Evolutionary conservation across 768 basidiomycete genomes (phyloP), one percentile per base, ranked within the genome.

Genomic region (Boletus subcaerulescens): DNA sequence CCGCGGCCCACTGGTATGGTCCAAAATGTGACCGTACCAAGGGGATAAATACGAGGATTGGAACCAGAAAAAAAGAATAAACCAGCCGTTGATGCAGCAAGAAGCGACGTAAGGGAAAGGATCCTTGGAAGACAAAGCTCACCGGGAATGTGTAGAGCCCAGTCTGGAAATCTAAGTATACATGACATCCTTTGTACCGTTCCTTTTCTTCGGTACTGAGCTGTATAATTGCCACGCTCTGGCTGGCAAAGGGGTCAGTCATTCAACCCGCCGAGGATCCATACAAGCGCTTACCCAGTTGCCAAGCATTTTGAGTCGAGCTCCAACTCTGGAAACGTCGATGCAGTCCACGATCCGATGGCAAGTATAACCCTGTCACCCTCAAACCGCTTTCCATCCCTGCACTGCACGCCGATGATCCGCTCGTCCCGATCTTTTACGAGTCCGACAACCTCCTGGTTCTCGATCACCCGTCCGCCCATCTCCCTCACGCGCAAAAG

Each of bases 111-210:
- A n/a, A 39, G 38, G 15, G 15, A 17, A 39, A 39, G 15, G 38
- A 15, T 36, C 13, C 6, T 12, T 35, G 35, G 14, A 26, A 33
- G 33, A 39, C 11, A 17, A 18, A 26, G 63, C 82, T 60, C 65
- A 91, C 91, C 5, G 92, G 94, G 70, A 96, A 92, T 33, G 85
- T 67, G 71, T 96, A 96, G 65, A 89, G 89, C 4, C 87, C 91
- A 39, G 84, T 75, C 13, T 75, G 71, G 50, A 89, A 86, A 69
- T 94, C 82, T 56, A 95, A 66, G 35, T 90, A 74, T 31, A 93
- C 82, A n/a, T 88, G 87, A 53, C 77, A 78, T 7, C 76, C 68
- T 42, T 74, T 74, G 68, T 93, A 95, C 3, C 60, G 55, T 9
- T 78, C 75, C 0, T 78, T 84, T 66, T 95, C 92, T 60, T 89